Base-by-base conservation (phyloP, 257 asterid genomes). In the Solanum corneliomulleri region DNA sequence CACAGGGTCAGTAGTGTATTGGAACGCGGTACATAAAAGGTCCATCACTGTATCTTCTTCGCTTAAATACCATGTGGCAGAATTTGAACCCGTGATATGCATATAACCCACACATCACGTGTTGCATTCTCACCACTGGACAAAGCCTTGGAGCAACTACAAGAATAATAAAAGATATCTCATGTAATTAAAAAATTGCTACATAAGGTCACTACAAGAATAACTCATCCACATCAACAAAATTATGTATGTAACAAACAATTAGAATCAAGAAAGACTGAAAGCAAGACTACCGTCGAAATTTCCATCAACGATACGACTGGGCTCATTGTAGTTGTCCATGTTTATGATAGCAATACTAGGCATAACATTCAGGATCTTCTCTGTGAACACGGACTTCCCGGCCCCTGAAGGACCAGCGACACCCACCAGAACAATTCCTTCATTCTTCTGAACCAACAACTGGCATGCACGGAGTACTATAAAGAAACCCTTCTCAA, bases 381-480 rank as follows among this genome's bases (percentile, higher is more conserved):
- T 97, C 89, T 97, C 99, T 0, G 99, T 94, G 70, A 97, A 94
- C 69, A 97, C 93, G 0, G 99, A 94, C 92, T 97, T 97, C 77
- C 98, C 98, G 66, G 99, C 99, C 35, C 99, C 99, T 86, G 98
- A 97, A 47, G 99, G 99, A 39, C 99, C 98, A 11, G 99, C 98
- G 62, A 95, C 96, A 68, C 99, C 99, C 47, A 97, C 96, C 41
- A 97, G 89, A 58, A 91, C 88, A 74, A 97, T 93, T 75, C 99
- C 98, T 64, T 95, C 96, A 88, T 97, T 97, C 89, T 94, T 94
- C 89, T 97, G 99, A 90, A 96, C 94, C 91, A 97, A 89, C 89
- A 97, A 91, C 87, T 97, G 98, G 91, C 98, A 95, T 9, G 99
- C 98, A 68, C 98, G 97, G 83, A 95, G 93, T 60, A 94, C 93